Evolutionary conservation across 1,284 basidiomycete genomes (phyloP), one percentile per base, ranked within the genome.

Genomic region (Microbotryum violaceum): DNA sequence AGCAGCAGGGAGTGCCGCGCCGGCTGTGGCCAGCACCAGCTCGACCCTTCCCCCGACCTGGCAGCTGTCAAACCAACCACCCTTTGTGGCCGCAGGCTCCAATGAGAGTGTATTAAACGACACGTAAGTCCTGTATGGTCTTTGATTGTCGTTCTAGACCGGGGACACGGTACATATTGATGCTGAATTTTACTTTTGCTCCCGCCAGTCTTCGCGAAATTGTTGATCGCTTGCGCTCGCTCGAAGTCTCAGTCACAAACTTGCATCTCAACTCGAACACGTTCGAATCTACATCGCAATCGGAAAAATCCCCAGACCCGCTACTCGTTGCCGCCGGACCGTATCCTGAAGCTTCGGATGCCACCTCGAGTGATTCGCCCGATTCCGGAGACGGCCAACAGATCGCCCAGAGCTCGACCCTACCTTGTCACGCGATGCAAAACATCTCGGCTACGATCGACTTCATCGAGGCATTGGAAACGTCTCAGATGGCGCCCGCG

Each of bases 141-240:
- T 31, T 31, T 31, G 7, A 0, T 49, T 14, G 2, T n/a, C 48
- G 18, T 2, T n/a, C 48, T 23, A 20, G 48, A 1, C 12, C 12
- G 48, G 21, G 12, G 48, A 12, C 27, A 27, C 48, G 48, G 21
- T 49, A 21, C 21, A 42, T 42, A 12, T 42, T 49, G 48, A 49
- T 49, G 21, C 48, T 16, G 16, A 23, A 3, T 21, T 33, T 53
- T 0, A 53, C 31, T 31, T 33, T 42, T 42, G 33, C 31, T n/a
- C 25, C 8, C 51, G 25, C 12, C 51, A 61, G 60, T 8, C 51
- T 62, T 2, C 56, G 53, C 31, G 56, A 62, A 42, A 62, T 62
- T 20, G 31, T 52, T 2, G 56, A 57, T 1, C 60, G 60, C 18
- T 48, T 62, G 20, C 50, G 47, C 16, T 54, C 60, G 7, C 57